These are phyloP conservation scores for Camelina sativa DNA, from an alignment of 345 rosid genomes.

Conservation along the genomic window DNA sequence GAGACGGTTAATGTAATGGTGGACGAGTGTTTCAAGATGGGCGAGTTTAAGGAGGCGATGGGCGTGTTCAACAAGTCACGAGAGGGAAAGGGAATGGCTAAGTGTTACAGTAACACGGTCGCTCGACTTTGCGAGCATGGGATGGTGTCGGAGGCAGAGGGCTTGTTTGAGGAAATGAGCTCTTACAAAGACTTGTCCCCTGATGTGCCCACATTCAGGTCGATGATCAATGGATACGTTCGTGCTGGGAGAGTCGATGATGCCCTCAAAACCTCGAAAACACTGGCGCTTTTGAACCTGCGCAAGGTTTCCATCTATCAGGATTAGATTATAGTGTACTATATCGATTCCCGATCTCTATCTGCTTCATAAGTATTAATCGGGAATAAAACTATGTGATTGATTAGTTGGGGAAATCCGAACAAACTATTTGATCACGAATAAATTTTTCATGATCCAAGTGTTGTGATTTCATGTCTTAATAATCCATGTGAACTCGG, in stretches of 20 bases:
- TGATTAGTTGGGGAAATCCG: too few species aligned
- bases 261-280: not conserved
- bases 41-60: not conserved
- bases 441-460: too few species aligned
- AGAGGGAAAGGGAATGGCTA: not conserved
- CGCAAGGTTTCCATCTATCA: not conserved
- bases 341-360: too few species aligned
- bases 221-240: not conserved
- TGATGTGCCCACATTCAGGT: not conserved
- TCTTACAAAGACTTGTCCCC: not conserved
- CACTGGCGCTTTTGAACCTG: not conserved
- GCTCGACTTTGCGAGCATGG: not conserved
- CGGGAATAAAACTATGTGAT: too few species aligned
- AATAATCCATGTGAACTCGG: too few species aligned
- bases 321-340: too few species aligned
- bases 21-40: not conserved
- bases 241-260: not conserved
- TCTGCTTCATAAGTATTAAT: too few species aligned
- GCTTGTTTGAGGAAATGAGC: not conserved
- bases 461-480: too few species aligned
- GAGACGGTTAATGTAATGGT: not conserved
- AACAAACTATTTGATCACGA: too few species aligned
- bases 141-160: not conserved
- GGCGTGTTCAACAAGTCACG: not conserved
- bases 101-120: not conserved